Conservation (phyloP, 2,329 filamentous ascomycete species). For the Fusarium udum region DNA sequence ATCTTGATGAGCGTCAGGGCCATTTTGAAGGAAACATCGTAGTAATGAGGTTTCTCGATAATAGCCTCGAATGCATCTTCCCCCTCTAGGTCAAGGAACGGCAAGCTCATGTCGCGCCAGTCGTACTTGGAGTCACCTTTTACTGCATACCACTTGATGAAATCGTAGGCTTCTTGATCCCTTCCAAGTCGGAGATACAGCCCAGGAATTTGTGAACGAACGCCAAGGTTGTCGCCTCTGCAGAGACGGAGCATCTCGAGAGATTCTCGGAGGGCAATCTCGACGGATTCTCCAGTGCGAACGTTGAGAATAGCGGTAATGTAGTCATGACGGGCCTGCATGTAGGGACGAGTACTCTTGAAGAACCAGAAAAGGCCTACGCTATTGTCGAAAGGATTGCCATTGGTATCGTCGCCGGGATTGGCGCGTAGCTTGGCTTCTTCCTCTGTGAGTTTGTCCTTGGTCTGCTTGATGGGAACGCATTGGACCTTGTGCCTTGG, state of each 20-base stretch:
- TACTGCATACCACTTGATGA: conserved; percentile 17
- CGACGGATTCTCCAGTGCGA: conserved; percentile 3
- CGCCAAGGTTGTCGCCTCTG: conserved; percentile 3
- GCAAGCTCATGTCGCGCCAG: background rate
- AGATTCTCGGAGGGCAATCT: background rate
- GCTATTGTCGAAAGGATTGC: background rate
- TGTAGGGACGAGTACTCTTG: conserved; percentile 14
- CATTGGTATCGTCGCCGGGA: background rate
- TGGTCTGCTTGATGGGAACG: background rate
- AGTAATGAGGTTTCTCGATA: background rate
- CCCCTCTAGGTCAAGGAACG: conserved; percentile 1
- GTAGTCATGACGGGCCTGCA: background rate
- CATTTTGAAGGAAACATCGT: background rate
- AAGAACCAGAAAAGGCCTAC: background rate
- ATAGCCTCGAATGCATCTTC: conserved; percentile 11
- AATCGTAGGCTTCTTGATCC: conserved; percentile 12
- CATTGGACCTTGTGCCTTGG: conserved; percentile 9
- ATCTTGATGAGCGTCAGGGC: conserved; percentile 20
- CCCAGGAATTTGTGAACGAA: background rate
- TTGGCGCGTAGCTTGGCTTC: background rate
- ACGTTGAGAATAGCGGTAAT: conserved; percentile 1
- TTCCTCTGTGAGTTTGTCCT: background rate
- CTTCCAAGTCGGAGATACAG: conserved; percentile 11
- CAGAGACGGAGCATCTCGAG: conserved; percentile 1
- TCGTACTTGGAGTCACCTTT: background rate